Evolutionary conservation across 345 rosid genomes (phyloP), one percentile per base, ranked within the genome.

Genomic region (Rhizophora apiculata): DNA sequence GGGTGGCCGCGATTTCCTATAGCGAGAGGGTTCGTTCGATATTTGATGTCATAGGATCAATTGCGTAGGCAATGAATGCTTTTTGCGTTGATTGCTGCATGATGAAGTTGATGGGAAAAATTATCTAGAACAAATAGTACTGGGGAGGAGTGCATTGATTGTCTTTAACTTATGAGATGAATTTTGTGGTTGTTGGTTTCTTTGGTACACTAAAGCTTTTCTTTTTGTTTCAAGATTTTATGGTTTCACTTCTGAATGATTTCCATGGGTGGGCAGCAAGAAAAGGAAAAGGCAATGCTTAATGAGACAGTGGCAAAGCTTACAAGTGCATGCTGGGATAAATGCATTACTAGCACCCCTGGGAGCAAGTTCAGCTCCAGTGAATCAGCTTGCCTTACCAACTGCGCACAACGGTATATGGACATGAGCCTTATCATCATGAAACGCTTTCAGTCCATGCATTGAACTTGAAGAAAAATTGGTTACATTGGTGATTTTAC

Each of bases 351-450:
- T 1, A 71, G 89, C 24, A 72, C 93, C 7, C 97, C 96, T 8
- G 98, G 98, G 73, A 92, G 88, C 76, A 92, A 95, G 78, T 89
- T 95, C 84, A 92, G 99, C 84, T 95, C 99, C 8, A 80, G 92
- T 20, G 98, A 95, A 82, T 63, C 82, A 26, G 64, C 91, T 64
- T 95, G 98, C 73, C 94, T 95, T 31, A 32, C 83, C 31, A 72
- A 92, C 64, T 95, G 99, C 29, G 96, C 96, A 4, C 87, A 80
- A 55, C 94, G 98, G 2, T 95, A 84, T 79, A 74, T 85, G 89
- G 99, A 95, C 64, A 68, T 87, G 91, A 88, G 83, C 72, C 76
- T 85, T 54, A 76, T 87, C 68, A 86, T 95, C 72, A 80, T 88
- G 89, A 87, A 92, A 72, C 92, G 98, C 48, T 83, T 95, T 65